Conservation (phyloP, 192 early-diverging fungal species). For the Phycomyces nitens region DNA sequence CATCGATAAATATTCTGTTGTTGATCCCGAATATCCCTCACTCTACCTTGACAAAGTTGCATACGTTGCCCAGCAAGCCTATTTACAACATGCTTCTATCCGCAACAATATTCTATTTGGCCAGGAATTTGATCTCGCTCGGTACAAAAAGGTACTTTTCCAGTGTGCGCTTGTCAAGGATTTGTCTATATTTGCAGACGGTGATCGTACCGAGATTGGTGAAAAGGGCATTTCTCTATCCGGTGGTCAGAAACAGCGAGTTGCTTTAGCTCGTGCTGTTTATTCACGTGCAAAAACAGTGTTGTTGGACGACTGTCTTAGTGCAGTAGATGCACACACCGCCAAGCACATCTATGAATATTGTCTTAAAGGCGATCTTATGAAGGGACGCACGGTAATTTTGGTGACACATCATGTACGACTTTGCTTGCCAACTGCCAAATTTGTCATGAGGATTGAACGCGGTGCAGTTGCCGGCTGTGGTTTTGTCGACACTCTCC, state of each 20-base stretch:
- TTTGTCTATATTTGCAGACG: slow-evolving; percentile 76
- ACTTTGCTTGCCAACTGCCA: slow-evolving; percentile 54
- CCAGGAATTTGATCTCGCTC: slow-evolving; percentile 58
- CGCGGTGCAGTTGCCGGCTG: slow-evolving; percentile 55
- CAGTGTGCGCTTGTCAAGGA: slow-evolving; percentile 85
- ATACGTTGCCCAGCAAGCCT: slow-evolving; percentile 73
- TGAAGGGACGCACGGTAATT: slow-evolving; percentile 75
- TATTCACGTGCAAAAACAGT: slow-evolving; percentile 66
- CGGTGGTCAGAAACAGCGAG: slow-evolving; percentile 79
- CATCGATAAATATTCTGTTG: slow-evolving; percentile 2
- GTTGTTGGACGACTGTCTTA: slow-evolving; percentile 86
- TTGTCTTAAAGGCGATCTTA: slow-evolving; percentile 68
- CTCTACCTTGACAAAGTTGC: slow-evolving; percentile 53
- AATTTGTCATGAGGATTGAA: slow-evolving; percentile 55
- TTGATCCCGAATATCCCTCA: slow-evolving; percentile 9
- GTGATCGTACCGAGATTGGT: slow-evolving; percentile 91
- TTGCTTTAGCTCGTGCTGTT: slow-evolving; percentile 79
- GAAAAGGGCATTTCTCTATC: slow-evolving; percentile 83
- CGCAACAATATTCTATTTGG: slow-evolving; percentile 84
- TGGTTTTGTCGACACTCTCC: slow-evolving; percentile 48
- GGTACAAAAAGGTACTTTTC: slow-evolving; percentile 75
- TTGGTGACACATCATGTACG: slow-evolving; percentile 88
- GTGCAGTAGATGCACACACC: slow-evolving; percentile 95
- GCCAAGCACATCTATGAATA: slow-evolving; percentile 77
- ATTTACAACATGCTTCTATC: slow-evolving; percentile 40